phyloP scores from a whole-genome alignment of 805 yeast species.

The Candida piceae region DNA sequence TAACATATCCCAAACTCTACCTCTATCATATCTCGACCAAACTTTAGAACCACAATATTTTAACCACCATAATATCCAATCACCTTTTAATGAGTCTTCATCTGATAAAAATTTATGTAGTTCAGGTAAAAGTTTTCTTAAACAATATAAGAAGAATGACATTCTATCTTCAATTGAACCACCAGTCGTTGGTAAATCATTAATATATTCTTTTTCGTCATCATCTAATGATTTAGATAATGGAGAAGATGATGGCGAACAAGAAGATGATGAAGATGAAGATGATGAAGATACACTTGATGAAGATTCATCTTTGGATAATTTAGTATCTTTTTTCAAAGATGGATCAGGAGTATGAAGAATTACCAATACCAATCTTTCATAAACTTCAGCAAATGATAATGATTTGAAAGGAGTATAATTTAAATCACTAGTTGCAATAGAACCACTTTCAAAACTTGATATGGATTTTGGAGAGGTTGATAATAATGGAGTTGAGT shows the following conservation, averaged over 20 bases:
- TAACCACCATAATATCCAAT: conserved; percentile 94
- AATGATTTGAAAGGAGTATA: conserved; percentile 32
- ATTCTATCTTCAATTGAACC: conserved; percentile 64
- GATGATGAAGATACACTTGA: not conserved
- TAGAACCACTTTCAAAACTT: conserved; percentile 19
- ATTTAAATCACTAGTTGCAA: conserved; percentile 7
- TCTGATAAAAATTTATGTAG: conserved; percentile 70
- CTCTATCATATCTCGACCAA: conserved; percentile 76
- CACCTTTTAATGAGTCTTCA: conserved; percentile 74
- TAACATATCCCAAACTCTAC: conserved; percentile 83
- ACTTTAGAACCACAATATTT: conserved; percentile 86
- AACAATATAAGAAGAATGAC: conserved; percentile 59
- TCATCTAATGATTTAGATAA: conserved; percentile 5
- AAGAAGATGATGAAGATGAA: not conserved
- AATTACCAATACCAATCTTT: conserved; percentile 68
- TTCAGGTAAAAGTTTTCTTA: conserved; percentile 67
- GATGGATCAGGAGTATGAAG: conserved; percentile 63
- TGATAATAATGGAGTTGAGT: conserved; percentile 19
- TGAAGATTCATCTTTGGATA: not conserved
- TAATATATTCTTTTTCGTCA: conserved; percentile 19
- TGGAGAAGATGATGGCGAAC: not conserved
- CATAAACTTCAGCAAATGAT: conserved; percentile 66
- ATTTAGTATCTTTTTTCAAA: conserved; percentile 16
- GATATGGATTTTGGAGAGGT: conserved; percentile 24
- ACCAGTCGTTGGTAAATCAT: conserved; percentile 33